These are phyloP conservation scores for Populus tremula DNA, from an alignment of 345 rosid genomes.

Conservation along the genomic window DNA sequence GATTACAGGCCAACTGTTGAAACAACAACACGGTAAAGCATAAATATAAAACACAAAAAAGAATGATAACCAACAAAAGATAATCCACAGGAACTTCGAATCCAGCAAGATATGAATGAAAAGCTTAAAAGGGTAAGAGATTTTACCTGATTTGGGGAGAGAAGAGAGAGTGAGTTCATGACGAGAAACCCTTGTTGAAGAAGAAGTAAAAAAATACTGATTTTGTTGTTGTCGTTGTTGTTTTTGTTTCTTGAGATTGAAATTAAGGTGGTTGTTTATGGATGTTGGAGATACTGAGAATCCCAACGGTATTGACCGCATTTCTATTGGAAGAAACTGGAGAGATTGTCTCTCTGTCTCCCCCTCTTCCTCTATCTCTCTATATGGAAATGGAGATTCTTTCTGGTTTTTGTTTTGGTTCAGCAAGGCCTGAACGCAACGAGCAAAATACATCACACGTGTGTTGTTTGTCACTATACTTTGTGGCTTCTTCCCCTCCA, in stretches of 20 bases:
- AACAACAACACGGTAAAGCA: no score
- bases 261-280: constrained; percentile 14
- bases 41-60: no score
- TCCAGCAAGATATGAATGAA: neutral
- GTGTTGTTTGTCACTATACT: no score
- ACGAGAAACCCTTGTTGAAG: constrained; percentile 31
- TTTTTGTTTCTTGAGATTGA: constrained; percentile 30
- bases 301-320: constrained; percentile 74
- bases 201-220: constrained; percentile 13
- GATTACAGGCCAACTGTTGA: no score
- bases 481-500: no score
- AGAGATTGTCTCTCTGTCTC: constrained; percentile 15
- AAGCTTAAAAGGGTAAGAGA: neutral
- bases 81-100: neutral
- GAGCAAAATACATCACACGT: no score
- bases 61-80: neutral
- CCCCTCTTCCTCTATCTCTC: neutral
- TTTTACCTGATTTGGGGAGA: constrained; percentile 43
- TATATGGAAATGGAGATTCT: constrained; percentile 13
- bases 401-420: neutral
- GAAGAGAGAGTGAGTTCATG: constrained; percentile 17
- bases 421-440: neutral
- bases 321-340: constrained; percentile 26
- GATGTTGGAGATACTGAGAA: constrained; percentile 42
- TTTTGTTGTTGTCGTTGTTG: neutral